Base-by-base conservation (phyloP, 345 rosid species). In the Diplotaxis tenuifolia region DNA sequence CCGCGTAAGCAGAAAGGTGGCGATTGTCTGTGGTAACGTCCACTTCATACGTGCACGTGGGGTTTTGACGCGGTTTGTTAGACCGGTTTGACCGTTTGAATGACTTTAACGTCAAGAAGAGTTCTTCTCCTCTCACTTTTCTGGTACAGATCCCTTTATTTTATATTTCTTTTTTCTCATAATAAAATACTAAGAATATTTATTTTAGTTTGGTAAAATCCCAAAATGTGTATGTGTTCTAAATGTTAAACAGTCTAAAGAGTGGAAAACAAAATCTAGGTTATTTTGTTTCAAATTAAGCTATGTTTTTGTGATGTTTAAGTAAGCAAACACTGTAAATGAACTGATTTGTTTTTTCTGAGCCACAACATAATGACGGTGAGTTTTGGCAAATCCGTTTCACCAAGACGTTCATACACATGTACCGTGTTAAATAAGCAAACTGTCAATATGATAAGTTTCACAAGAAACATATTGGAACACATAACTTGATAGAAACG, bases 391-490 rank as follows among this genome's bases (percentile, higher is more conserved):
- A n/a, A n/a, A n/a, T n/a, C n/a, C n/a, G n/a, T n/a, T n/a, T n/a
- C n/a, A n/a, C n/a, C n/a, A n/a, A n/a, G n/a, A n/a, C n/a, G n/a
- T n/a, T n/a, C n/a, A n/a, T n/a, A n/a, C n/a, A n/a, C n/a, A n/a
- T n/a, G n/a, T n/a, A n/a, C n/a, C n/a, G n/a, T n/a, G n/a, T n/a
- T n/a, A n/a, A n/a, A n/a, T n/a, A n/a, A n/a, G 85, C 88, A 61
- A 93, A 93, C 65, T 93, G 97, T 14, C 94, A 83, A 29, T 96
- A 84, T 56, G 89, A 90, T 45, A 96, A 94, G 70, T 93, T n/a
- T 93, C 88, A 97, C 89, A 73, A 27, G 65, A 65, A 72, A 31
- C 16, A 59, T 76, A 16, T 19, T 70, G 25, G 25, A 23, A 3
- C 25, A n/a, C n/a, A n/a, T n/a, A n/a, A n/a, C n/a, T n/a, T n/a